Percentiles rank a stretch among this genome's conserved stretches.
phyloP scores from a whole-genome alignment of 495 filamentous ascomycete species.

The Achaetomiella virescens region DNA sequence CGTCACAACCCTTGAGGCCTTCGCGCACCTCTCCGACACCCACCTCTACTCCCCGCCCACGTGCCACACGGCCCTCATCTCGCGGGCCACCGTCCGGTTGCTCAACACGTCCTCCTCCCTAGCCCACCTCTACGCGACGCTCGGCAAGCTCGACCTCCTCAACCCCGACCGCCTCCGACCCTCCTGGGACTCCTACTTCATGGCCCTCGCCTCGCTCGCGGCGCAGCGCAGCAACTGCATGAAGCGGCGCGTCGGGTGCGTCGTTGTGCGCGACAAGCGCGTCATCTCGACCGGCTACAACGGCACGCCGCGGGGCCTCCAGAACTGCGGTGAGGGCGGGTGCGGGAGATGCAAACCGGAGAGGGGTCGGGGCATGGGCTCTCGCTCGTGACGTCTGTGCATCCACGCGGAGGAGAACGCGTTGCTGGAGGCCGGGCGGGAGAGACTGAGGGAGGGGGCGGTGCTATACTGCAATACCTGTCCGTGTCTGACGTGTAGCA shows the following conservation, averaged over 20 bases:
- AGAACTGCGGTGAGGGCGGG: constrained; percentile 89
- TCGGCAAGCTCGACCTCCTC: constrained; percentile 64
- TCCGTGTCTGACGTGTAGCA: constrained; percentile 94
- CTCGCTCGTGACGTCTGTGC: constrained; percentile 83
- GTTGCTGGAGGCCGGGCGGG: constrained; percentile 84
- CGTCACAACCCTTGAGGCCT: constrained; percentile 56
- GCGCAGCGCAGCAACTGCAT: constrained; percentile 94
- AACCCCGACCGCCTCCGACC: constrained; percentile 77
- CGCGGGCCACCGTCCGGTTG: constrained; percentile 72
- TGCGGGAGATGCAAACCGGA: constrained; percentile 76
- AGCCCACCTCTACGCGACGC: constrained; percentile 57
- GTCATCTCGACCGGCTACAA: constrained; percentile 98
- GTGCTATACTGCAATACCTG: constrained; percentile 95
- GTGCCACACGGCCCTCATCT: constrained; percentile 66
- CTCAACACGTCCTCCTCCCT: constrained; percentile 76
- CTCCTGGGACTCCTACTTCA: constrained; percentile 98
- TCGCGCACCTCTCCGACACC: constrained; percentile 67
- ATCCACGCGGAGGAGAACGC: constrained; percentile 98
- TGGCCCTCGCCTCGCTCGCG: constrained; percentile 87
- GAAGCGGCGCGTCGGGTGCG: constrained; percentile 93
- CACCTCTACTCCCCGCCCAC: constrained; percentile 63
- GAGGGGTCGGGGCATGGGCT: constrained; percentile 66
- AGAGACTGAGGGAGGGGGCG: constrained; percentile 72
- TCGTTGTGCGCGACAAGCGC: constrained; percentile 79
- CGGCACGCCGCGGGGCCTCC: constrained; percentile 78